Conservation (phyloP, 1,284 basidiomycete genomes). For the Marasmius tenuissimus region DNA sequence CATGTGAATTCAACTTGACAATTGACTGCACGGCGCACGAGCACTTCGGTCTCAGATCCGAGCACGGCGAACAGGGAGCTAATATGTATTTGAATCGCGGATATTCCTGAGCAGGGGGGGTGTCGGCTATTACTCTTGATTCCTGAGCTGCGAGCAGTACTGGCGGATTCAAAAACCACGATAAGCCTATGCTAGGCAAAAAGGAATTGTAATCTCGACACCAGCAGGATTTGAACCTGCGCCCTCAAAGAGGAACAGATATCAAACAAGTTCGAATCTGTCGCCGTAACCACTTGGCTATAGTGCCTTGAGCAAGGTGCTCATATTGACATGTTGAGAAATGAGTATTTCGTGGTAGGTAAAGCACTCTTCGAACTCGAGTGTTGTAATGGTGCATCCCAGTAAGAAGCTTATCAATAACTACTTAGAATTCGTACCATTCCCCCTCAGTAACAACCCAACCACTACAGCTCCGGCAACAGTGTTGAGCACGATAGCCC, state of each 20-base stretch:
- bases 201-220: background rate
- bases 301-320: constrained; percentile 20
- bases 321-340: background rate
- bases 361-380: too few relatives aligned
- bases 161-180: background rate
- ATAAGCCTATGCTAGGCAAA: background rate
- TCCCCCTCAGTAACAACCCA: constrained; percentile 22
- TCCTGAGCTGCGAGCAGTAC: too few relatives aligned
- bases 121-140: too few relatives aligned
- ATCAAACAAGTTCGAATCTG: constrained; percentile 34
- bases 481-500: constrained; percentile 38
- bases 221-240: background rate
- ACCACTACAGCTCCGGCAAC: constrained; percentile 35
- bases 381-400: too few relatives aligned
- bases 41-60: too few relatives aligned
- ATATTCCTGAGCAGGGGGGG: too few relatives aligned
- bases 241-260: background rate
- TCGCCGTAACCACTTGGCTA: constrained; percentile 57
- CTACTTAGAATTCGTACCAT: constrained; percentile 4
- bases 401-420: background rate
- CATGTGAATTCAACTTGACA: too few relatives aligned
- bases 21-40: too few relatives aligned
- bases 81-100: too few relatives aligned
- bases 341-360: too few relatives aligned
- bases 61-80: too few relatives aligned